Evolutionary conservation across 257 asterid species (phyloP), one percentile per base, ranked within the genome.

Genomic region (Nemophila menziesii): DNA sequence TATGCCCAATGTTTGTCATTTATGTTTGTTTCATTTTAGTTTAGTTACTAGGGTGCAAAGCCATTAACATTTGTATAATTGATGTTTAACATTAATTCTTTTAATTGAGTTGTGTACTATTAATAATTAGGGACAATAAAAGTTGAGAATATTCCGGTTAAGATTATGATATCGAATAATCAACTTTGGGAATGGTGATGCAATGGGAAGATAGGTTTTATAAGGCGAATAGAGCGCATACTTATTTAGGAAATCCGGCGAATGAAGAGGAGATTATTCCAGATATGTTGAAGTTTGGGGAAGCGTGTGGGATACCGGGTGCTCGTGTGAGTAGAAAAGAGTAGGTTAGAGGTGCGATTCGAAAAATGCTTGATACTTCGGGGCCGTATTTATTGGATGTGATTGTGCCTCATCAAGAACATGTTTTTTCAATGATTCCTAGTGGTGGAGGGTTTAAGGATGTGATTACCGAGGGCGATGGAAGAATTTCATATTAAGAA

Each of bases 331-430:
- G 15, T 5, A 41, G 5, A 15, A 41, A 18, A 2, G 5, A 41
- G 1, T 22, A 41, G 0, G 2, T 41, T 2, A 41, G 46, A 16
- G 15, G 24, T 41, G 46, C 46, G 5, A 41, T 41, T 9, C 46
- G 13, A 24, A 41, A 18, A 8, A 41, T 41, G 46, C 46, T 41
- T 2, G 46, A 41, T 15, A 41, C 46, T 5, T 24, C 46, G 2
- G 46, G 46, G 13, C 46, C 46, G 13, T 41, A 41, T 22, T 17
- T 41, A 8, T 41, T 41, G 24, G 46, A 41, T 19, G 46, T 41
- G 14, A 41, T 41, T 9, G 46, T 41, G 13, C 26, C 24, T 11
- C 24, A 41, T 41, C 46, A 41, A 41, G 46, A 41, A 19, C 46
- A 41, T 41, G 46, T 41, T 1, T 7, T 41, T 22, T 24, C 46